Evolutionary conservation across 148 eudicot species (phyloP).

Genomic region (Hydrangea macrophylla): DNA sequence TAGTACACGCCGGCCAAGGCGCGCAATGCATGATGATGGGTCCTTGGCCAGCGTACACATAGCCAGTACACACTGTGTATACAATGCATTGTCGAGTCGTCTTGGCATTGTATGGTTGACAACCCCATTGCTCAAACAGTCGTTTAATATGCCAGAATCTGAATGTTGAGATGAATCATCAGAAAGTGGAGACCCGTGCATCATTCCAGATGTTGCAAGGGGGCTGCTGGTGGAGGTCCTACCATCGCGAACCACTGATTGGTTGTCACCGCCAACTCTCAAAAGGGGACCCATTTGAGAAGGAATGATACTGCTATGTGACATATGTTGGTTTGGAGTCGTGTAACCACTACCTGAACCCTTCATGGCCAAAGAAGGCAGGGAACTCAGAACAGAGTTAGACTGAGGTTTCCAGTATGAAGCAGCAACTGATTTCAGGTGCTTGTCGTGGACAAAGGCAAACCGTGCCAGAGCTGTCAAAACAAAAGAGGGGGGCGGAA

Average conservation of each 20-base stretch:
- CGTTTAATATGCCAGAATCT: slow-evolving; percentile 73
- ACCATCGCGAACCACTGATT: slow-evolving; percentile 62
- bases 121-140: slow-evolving; percentile 53
- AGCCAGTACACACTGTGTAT: slow-evolving; percentile 68
- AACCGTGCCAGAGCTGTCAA: slow-evolving; percentile 86
- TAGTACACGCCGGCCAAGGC: slow-evolving; percentile 76
- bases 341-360: slow-evolving; percentile 62
- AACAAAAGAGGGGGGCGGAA: neutral
- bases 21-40: slow-evolving; percentile 83
- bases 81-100: slow-evolving; percentile 65
- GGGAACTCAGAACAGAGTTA: slow-evolving; percentile 58
- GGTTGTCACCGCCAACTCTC: slow-evolving; percentile 62
- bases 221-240: slow-evolving; percentile 89
- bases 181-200: slow-evolving; percentile 93
- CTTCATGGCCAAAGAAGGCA: slow-evolving; percentile 60
- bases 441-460: slow-evolving; percentile 91
- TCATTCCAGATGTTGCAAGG: slow-evolving; percentile 64
- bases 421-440: slow-evolving; percentile 85
- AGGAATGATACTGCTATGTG: slow-evolving; percentile 54
- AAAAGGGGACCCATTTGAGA: slow-evolving; percentile 69
- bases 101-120: slow-evolving; percentile 60
- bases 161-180: slow-evolving; percentile 94
- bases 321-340: slow-evolving; percentile 45
- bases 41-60: slow-evolving; percentile 91
- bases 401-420: slow-evolving; percentile 79